Percentiles rank a stretch among this genome's conserved stretches.
Conservation (phyloP, 345 rosid genomes). For the Limnanthes douglasii region DNA sequence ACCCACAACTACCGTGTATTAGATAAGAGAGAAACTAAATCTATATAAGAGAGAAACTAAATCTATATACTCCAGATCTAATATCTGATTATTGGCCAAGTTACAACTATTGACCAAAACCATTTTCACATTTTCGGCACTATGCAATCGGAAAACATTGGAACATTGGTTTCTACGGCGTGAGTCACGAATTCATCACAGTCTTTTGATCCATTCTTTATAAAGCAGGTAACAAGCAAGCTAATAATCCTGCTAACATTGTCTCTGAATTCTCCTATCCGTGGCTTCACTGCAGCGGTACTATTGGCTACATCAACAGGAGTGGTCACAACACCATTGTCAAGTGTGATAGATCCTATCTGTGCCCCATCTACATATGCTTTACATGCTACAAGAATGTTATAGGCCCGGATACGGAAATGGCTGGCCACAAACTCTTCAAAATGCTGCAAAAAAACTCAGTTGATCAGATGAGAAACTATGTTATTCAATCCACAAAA, state of each 20-base stretch:
- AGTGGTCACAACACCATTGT: too few relatives aligned
- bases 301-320: too few relatives aligned
- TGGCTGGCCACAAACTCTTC: slow-evolving; percentile 60
- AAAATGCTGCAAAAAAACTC: slow-evolving; percentile 39
- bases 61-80: background rate
- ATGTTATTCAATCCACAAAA: too few relatives aligned
- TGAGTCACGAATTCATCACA: slow-evolving; percentile 19
- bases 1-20: too few relatives aligned
- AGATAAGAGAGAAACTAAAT: too few relatives aligned
- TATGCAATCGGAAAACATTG: too few relatives aligned
- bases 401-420: slow-evolving; percentile 45
- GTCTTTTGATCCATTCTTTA: slow-evolving; percentile 15
- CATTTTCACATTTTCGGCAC: too few relatives aligned
- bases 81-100: too few relatives aligned
- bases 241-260: slow-evolving; percentile 17
- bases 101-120: too few relatives aligned
- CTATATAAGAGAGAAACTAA: background rate
- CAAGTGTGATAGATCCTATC: slow-evolving; percentile 50
- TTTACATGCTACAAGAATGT: slow-evolving; percentile 56
- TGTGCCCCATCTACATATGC: slow-evolving; percentile 60
- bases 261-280: too few relatives aligned
- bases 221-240: slow-evolving; percentile 14
- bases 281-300: too few relatives aligned
- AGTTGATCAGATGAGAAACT: background rate
- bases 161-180: too few relatives aligned